Base-by-base conservation (phyloP, 768 basidiomycete species). In the Guyanaporus albipodus region DNA sequence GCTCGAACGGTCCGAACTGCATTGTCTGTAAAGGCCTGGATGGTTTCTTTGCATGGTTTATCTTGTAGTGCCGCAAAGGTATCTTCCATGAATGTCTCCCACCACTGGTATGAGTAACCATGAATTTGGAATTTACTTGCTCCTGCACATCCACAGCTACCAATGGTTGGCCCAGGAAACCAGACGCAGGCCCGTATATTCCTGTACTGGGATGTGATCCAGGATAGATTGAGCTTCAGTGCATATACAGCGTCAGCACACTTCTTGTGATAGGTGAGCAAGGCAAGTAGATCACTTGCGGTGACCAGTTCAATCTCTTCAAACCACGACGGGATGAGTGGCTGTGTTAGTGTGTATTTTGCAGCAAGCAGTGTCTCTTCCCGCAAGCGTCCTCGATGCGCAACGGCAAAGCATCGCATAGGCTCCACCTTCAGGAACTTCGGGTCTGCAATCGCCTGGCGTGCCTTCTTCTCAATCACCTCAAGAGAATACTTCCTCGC, bases 321-420 rank as follows among this genome's bases (percentile, higher is more conserved):
- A 12, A 60, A 55, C 47, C 60, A 57, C 0, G 44, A 35, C 0
- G 59, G 56, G 10, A 57, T 41, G 34, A 65, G 48, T 0, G 67
- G 57, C 19, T 57, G 44, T 2, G 50, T 24, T 33, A 71, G 49
- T 0, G 67, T 63, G 28, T 54, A 49, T 19, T 49, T 58, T 14
- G 67, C 65, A 29, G 70, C 67, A 2, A 60, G 50, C 15, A 50
- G 21, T 0, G 60, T 60, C 33, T 64, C 58, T 6, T 56, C 46
- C 21, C 40, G 49, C n/a, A 62, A 34, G 6, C 41, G 36, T 31
- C 59, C 63, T 8, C 52, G 59, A 18, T 50, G 54, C 5, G 69
- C 64, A 10, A 70, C 57, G 4, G 62, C 67, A 42, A 67, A 72
- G 8, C 61, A 59, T 4, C 59, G 53, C 1, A 72, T n/a, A 6